Evolutionary conservation across 1,139 yeast species (phyloP).

Genomic region (Magnusiomyces paraingens): DNA sequence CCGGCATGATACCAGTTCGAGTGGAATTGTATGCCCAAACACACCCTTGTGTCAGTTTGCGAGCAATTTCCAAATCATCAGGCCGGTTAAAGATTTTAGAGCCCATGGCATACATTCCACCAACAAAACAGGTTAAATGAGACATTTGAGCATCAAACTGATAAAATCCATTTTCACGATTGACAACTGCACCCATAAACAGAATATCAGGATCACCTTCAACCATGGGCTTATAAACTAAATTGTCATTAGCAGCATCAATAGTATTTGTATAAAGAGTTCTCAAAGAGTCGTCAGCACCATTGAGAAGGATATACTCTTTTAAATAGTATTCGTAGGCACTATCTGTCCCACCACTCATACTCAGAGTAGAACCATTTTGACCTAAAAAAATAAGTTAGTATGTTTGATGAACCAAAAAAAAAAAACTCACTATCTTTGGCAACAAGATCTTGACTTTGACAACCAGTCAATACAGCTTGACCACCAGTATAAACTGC

Average conservation of each 20-base stretch:
- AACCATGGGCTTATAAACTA: slow-evolving; percentile 41
- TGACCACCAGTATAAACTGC: slow-evolving; percentile 4
- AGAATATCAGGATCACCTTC: slow-evolving; percentile 40
- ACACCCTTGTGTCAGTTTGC: slow-evolving; percentile 61
- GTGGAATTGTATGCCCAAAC: slow-evolving; percentile 50
- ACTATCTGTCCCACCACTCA: slow-evolving; percentile 65
- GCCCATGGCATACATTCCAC: slow-evolving; percentile 67
- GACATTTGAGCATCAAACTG: slow-evolving; percentile 34
- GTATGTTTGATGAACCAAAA: not conserved
- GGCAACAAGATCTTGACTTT: slow-evolving; percentile 3
- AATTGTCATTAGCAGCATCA: slow-evolving; percentile 35
- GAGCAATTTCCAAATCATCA: slow-evolving; percentile 53
- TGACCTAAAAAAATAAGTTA: slow-evolving; percentile 2
- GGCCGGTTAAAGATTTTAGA: slow-evolving; percentile 47
- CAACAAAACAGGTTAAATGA: slow-evolving; percentile 66
- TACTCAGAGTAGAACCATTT: slow-evolving; percentile 23
- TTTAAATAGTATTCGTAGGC: slow-evolving; percentile 64
- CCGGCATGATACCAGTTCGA: slow-evolving; percentile 43
- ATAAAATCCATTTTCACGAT: slow-evolving; percentile 33
- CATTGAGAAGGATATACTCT: slow-evolving; percentile 47
- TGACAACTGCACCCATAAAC: slow-evolving; percentile 43
- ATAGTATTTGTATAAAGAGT: slow-evolving; percentile 36
- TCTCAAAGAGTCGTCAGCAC: slow-evolving; percentile 36
- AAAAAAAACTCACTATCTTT: slow-evolving; percentile 7
- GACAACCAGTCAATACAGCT: slow-evolving; percentile 5